These are phyloP conservation scores for Alternaria sp. DNA, from an alignment of 2,329 filamentous ascomycete species.

Conservation along the genomic window DNA sequence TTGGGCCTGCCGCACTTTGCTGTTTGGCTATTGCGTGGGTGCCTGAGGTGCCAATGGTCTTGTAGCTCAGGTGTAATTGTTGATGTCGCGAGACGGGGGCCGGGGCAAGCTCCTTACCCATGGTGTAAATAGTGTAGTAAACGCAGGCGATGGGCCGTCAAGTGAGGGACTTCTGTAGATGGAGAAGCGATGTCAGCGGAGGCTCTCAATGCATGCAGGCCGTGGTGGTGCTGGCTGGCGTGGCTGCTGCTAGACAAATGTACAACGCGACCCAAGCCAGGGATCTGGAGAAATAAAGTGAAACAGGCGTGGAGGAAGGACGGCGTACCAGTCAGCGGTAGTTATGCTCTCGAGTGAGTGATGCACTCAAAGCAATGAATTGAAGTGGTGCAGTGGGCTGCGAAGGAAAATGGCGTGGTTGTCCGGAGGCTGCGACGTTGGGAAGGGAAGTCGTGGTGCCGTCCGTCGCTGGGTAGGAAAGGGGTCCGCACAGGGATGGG, in stretches of 20 bases:
- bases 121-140: slow-evolving; percentile 43
- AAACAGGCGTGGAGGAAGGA: slow-evolving; percentile 32
- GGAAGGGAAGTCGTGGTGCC: slow-evolving; percentile 48
- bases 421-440: slow-evolving; percentile 43
- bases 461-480: slow-evolving; percentile 45
- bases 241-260: slow-evolving; percentile 40
- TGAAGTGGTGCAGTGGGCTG: slow-evolving; percentile 31
- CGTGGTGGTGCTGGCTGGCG: slow-evolving; percentile 25
- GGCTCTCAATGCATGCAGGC: slow-evolving; percentile 15
- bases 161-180: slow-evolving; percentile 47
- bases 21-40: slow-evolving; percentile 16
- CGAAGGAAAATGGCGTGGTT: slow-evolving; percentile 40
- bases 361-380: slow-evolving; percentile 47
- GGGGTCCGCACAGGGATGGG: slow-evolving; percentile 47
- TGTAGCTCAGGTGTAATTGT: slow-evolving; percentile 18
- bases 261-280: slow-evolving; percentile 45
- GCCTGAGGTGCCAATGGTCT: slow-evolving; percentile 18
- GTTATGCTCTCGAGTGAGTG: slow-evolving; percentile 48
- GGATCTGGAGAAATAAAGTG: slow-evolving; percentile 46
- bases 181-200: slow-evolving; percentile 34
- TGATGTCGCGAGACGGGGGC: slow-evolving; percentile 20
- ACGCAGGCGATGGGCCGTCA: slow-evolving; percentile 41
- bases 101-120: slow-evolving; percentile 48
- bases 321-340: slow-evolving; percentile 50
- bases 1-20: slow-evolving; percentile 19